phyloP scores from a whole-genome alignment of 2,329 filamentous ascomycete genomes.

The Golovinomyces cichoracearum region DNA sequence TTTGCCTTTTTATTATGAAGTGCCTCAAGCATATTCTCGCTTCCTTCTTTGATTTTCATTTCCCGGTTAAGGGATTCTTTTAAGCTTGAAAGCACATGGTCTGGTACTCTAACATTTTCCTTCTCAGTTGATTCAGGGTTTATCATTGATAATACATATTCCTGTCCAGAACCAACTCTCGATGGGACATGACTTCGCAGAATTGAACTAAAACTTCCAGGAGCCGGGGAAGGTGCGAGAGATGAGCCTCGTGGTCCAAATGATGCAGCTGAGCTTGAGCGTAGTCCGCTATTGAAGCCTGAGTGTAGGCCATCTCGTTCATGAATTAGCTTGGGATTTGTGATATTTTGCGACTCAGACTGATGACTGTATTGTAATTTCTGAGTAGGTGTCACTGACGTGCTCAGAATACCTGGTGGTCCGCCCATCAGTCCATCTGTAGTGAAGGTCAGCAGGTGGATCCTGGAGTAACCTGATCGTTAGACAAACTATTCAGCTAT shows the following conservation, averaged over 20 bases:
- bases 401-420: constrained; percentile 24
- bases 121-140: constrained; percentile 35
- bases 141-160: constrained; percentile 23
- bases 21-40: constrained; percentile 91
- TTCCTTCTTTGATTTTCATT: constrained; percentile 91
- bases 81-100: constrained; percentile 49
- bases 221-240: constrained; percentile 41
- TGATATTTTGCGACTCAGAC: constrained; percentile 17
- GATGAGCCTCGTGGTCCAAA: constrained; percentile 43
- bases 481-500: too few species aligned
- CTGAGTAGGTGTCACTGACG: constrained; percentile 27
- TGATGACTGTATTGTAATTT: constrained; percentile 24
- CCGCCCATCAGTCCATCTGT: constrained; percentile 16
- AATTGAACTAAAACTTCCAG: constrained; percentile 76
- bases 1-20: constrained; percentile 86
- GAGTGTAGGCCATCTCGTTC: constrained; percentile 32
- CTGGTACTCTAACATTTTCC: constrained; percentile 31
- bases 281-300: constrained; percentile 18
- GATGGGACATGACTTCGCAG: constrained; percentile 42
- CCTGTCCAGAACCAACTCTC: constrained; percentile 33
- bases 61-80: constrained; percentile 79
- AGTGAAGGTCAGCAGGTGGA: constrained; percentile 9
- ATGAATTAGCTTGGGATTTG: constrained; percentile 22
- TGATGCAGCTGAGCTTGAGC: constrained; percentile 29
- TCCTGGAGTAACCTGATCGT: too few species aligned